Evolutionary conservation across 2,329 filamentous ascomycete genomes (phyloP).

Genomic region (Aspergillus piperis): DNA sequence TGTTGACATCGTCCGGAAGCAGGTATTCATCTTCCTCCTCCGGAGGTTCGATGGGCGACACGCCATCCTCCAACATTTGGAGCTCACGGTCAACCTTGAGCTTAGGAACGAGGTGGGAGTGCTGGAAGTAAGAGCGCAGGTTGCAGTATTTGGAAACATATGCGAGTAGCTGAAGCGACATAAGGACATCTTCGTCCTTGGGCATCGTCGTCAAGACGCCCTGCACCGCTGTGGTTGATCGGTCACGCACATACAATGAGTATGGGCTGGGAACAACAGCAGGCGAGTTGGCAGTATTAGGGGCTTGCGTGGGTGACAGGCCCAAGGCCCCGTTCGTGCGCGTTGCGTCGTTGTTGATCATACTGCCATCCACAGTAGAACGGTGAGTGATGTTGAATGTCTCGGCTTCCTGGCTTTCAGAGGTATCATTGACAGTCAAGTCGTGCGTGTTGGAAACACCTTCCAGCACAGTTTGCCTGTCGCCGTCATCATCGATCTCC

Average conservation of each 20-base stretch:
- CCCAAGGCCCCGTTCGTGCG: constrained; percentile 69
- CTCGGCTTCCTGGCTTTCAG: constrained; percentile 81
- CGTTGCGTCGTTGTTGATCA: constrained; percentile 69
- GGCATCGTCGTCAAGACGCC: constrained; percentile 88
- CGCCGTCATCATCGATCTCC: constrained; percentile 84
- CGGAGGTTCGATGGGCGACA: constrained; percentile 33
- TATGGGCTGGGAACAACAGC: constrained; percentile 70
- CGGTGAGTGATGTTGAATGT: constrained; percentile 94
- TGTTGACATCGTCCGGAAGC: constrained; percentile 92
- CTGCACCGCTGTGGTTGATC: constrained; percentile 66
- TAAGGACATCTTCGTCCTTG: constrained; percentile 93
- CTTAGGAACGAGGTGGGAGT: constrained; percentile 87
- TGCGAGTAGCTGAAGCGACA: constrained; percentile 93
- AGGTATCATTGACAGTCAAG: constrained; percentile 74
- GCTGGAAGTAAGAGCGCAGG: constrained; percentile 90
- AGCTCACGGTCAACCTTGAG: constrained; percentile 88
- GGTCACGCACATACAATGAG: constrained; percentile 77
- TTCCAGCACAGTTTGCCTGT: constrained; percentile 76
- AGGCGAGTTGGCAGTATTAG: constrained; percentile 70
- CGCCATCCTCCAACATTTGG: constrained; percentile 73
- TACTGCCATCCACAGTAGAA: constrained; percentile 79
- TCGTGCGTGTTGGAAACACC: constrained; percentile 69
- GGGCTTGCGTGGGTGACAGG: constrained; percentile 67
- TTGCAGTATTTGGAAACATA: constrained; percentile 99
- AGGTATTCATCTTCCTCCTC: constrained; percentile 84